Percentiles rank a stretch among this genome's conserved stretches.
These are phyloP conservation scores for Ilyonectria robusta DNA, from an alignment of 2,329 filamentous ascomycete species.

Conservation along the genomic window DNA sequence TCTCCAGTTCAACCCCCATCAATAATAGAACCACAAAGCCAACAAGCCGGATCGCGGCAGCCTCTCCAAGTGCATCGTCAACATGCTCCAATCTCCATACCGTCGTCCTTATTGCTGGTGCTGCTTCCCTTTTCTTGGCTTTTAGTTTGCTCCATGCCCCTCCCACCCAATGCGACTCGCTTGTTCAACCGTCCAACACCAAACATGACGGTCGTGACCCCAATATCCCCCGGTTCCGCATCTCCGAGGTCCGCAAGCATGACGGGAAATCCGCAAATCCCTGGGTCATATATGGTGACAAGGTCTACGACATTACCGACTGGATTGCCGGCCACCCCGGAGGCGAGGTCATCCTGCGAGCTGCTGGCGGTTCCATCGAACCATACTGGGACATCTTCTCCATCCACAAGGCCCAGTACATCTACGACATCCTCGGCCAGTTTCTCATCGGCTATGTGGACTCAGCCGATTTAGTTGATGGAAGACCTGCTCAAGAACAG, in stretches of 20 bases:
- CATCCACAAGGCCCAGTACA: constrained; percentile 76
- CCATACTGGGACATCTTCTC: constrained; percentile 80
- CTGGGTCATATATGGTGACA: constrained; percentile 75
- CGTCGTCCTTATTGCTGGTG: constrained; percentile 33
- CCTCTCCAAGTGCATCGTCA: constrained; percentile 5
- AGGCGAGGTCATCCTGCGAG: constrained; percentile 76
- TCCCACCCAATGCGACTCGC: constrained; percentile 41
- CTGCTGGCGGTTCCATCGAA: constrained; percentile 75
- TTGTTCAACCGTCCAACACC: constrained; percentile 1
- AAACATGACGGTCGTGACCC: constrained; percentile 53
- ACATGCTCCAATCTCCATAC: constrained; percentile 18
- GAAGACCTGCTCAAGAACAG: constrained; percentile 64
- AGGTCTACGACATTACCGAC: constrained; percentile 80
- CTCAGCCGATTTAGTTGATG: constrained; percentile 70
- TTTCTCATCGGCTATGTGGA: constrained; percentile 76
- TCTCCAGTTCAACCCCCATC: constrained; percentile 17
- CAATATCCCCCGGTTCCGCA: constrained; percentile 62
- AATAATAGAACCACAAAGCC: constrained; percentile 9
- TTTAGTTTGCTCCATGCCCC: constrained; percentile 36
- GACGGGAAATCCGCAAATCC: constrained; percentile 66
- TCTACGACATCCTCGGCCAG: constrained; percentile 75
- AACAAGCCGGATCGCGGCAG: not conserved
- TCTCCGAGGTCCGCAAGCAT: constrained; percentile 67
- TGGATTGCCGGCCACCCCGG: constrained; percentile 77
- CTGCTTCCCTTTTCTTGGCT: constrained; percentile 38